phyloP scores from a whole-genome alignment of 352 stramenopile genomes.

The Globisporangium ultimum region DNA sequence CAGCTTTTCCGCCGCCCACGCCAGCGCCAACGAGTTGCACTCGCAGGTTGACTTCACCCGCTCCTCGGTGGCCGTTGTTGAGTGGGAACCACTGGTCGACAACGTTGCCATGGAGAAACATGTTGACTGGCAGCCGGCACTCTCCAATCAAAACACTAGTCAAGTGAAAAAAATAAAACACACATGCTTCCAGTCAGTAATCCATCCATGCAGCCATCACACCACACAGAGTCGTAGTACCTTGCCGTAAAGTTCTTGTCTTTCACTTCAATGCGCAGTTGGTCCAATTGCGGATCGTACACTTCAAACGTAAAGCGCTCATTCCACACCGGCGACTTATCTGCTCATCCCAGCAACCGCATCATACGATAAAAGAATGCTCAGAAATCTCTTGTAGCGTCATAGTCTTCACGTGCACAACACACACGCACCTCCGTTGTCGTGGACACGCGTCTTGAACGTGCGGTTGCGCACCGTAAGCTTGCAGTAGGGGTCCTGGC shows the following conservation, averaged over 20 bases:
- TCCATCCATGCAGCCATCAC: neutral
- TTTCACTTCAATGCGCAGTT: slow-evolving; percentile 74
- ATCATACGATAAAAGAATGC: neutral
- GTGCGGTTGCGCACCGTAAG: slow-evolving; percentile 53
- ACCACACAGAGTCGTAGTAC: slow-evolving; percentile 6
- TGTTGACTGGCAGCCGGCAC: slow-evolving; percentile 64
- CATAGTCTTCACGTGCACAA: neutral
- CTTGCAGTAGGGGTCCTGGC: slow-evolving; percentile 83
- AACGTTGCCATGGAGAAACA: slow-evolving; percentile 63
- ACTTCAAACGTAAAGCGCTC: slow-evolving; percentile 79
- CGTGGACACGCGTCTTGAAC: slow-evolving; percentile 75
- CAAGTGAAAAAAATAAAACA: neutral
- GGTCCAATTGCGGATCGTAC: slow-evolving; percentile 68
- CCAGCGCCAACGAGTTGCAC: slow-evolving; percentile 46
- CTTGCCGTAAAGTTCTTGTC: slow-evolving; percentile 82
- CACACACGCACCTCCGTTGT: slow-evolving; percentile 66
- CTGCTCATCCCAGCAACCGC: slow-evolving; percentile 17
- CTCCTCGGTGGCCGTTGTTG: slow-evolving; percentile 53
- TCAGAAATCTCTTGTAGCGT: too few species aligned
- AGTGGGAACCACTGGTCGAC: slow-evolving; percentile 81
- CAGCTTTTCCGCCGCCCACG: neutral
- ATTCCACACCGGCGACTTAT: slow-evolving; percentile 76
- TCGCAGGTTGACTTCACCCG: slow-evolving; percentile 80
- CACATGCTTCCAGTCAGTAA: neutral
- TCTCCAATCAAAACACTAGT: slow-evolving; percentile 66